Evolutionary conservation across 2,329 filamentous ascomycete species (phyloP).

Genomic region (Fusarium nisikadoi): DNA sequence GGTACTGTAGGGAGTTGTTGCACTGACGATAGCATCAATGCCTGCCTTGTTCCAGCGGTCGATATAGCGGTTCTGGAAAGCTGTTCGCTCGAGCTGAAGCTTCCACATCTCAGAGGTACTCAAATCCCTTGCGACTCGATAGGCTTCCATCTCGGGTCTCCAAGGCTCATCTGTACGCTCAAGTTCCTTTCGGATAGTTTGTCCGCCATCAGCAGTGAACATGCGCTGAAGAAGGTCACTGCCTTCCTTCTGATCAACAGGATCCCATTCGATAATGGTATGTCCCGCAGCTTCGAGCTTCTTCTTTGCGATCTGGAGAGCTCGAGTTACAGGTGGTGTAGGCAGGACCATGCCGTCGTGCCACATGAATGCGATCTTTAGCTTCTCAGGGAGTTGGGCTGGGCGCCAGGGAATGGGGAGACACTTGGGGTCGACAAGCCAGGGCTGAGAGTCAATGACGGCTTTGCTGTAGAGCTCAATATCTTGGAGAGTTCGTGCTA

Average conservation of each 20-base stretch:
- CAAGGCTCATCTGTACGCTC: slow-evolving; percentile 56
- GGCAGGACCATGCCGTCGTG: slow-evolving; percentile 72
- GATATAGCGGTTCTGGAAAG: slow-evolving; percentile 58
- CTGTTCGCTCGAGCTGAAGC: slow-evolving; percentile 57
- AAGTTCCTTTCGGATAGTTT: slow-evolving; percentile 53
- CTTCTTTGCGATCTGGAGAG: slow-evolving; percentile 58
- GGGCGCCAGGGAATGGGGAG: slow-evolving; percentile 67
- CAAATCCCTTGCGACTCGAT: slow-evolving; percentile 50
- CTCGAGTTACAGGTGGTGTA: slow-evolving; percentile 72
- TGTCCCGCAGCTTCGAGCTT: slow-evolving; percentile 59
- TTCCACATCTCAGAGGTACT: slow-evolving; percentile 59
- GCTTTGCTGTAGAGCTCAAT: slow-evolving; percentile 64
- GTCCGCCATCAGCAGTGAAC: slow-evolving; percentile 61
- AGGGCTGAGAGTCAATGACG: slow-evolving; percentile 63
- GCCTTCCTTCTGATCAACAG: slow-evolving; percentile 55
- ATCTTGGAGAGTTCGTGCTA: slow-evolving; percentile 66
- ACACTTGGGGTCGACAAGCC: slow-evolving; percentile 67
- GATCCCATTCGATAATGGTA: slow-evolving; percentile 63
- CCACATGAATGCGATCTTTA: slow-evolving; percentile 71
- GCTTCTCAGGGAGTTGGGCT: slow-evolving; percentile 48
- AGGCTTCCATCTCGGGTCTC: slow-evolving; percentile 52
- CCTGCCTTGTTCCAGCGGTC: slow-evolving; percentile 58
- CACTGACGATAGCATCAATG: slow-evolving; percentile 72
- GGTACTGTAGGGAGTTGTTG: slow-evolving; percentile 59
- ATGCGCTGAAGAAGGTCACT: slow-evolving; percentile 53